Base-by-base conservation (phyloP, 352 stramenopile genomes). In the Phytopythium vexans region DNA sequence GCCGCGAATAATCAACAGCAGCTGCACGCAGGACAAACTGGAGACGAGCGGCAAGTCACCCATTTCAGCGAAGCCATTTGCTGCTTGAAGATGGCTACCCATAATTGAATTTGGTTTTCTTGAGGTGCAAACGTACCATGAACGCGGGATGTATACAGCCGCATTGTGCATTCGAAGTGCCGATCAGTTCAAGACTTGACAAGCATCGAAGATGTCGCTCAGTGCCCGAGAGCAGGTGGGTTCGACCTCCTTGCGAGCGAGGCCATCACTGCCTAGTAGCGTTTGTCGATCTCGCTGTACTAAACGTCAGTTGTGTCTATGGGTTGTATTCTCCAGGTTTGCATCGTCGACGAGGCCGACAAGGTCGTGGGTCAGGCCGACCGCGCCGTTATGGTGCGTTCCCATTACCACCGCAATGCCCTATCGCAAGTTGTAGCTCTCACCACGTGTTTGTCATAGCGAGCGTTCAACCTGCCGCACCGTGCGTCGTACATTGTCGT, bases 401-500 rank as follows among this genome's bases (percentile, higher is more conserved):
- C 39, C 3, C 5, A 33, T 14, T 38, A 11, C 9, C 11, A 27
- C 8, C 9, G 12, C 35, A 12, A 35, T 53, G 15, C 4, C 37
- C 33, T 9, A 33, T 32, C 43, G 41, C 50, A 38, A 47, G 50
- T 35, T 50, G 12, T 32, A 14, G n/a, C 14, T 31, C 14, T 46
- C 10, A 10, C 32, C 10, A 0, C 14, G n/a, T 41, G 33, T 11
- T 40, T 34, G 16, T 12, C 44, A 4, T 41, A 93, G 83, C 74
- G 81, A 14, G 67, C 79, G 21, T 93, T 86, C 60, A 87, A 89
- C 37, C 65, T 93, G 38, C 83, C 83, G 9, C 81, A 92, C 41
- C 86, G 84, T n/a, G 82, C 86, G 14, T 89, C 82, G 16, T 96
- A 94, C 59, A 92, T 95, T 47, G 77, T 93, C 40, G 83, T 94